Evolutionary conservation across 2,329 filamentous ascomycete species (phyloP).

Genomic region (Nigrospora sphaerica): DNA sequence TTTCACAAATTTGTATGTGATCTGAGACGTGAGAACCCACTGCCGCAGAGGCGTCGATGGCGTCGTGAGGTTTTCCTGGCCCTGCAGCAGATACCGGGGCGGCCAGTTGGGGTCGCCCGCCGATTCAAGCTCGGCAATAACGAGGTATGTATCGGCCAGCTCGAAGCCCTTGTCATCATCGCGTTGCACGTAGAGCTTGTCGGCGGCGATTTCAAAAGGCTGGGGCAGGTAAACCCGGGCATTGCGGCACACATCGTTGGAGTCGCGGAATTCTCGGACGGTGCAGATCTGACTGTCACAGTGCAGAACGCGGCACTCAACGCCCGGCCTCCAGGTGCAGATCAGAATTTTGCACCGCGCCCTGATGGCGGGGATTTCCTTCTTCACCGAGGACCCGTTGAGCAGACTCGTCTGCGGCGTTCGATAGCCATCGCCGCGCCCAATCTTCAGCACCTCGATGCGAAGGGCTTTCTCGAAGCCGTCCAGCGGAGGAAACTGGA

Average conservation of each 20-base stretch:
- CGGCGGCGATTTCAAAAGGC: conserved; percentile 45
- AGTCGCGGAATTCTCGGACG: conserved; percentile 41
- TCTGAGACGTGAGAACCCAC: conserved; percentile 18
- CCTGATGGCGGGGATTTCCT: conserved; percentile 25
- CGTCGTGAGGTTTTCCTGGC: conserved; percentile 15
- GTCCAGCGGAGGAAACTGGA: conserved; percentile 11
- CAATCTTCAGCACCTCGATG: conserved; percentile 46
- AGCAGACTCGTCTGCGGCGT: conserved; percentile 5
- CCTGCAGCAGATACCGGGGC: conserved; percentile 32
- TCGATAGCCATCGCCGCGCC: conserved; percentile 38
- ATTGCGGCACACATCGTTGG: conserved; percentile 35
- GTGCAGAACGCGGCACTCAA: conserved; percentile 36
- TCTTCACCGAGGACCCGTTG: conserved; percentile 23
- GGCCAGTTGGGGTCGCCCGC: conserved; percentile 44
- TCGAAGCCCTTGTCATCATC: conserved; percentile 39
- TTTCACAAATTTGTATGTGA: conserved; percentile 20
- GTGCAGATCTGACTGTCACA: conserved; percentile 48
- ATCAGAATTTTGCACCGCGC: conserved; percentile 37
- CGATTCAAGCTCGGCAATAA: conserved; percentile 46
- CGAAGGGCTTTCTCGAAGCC: conserved; percentile 35
- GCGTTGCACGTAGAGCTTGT: conserved; percentile 42
- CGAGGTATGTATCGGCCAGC: conserved; percentile 41
- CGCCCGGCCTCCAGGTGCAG: conserved; percentile 21
- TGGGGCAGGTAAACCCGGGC: conserved; percentile 39
- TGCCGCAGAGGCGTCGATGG: conserved; percentile 16